Conservation (phyloP, 306 rosid species). For the Castanea crenata region DNA sequence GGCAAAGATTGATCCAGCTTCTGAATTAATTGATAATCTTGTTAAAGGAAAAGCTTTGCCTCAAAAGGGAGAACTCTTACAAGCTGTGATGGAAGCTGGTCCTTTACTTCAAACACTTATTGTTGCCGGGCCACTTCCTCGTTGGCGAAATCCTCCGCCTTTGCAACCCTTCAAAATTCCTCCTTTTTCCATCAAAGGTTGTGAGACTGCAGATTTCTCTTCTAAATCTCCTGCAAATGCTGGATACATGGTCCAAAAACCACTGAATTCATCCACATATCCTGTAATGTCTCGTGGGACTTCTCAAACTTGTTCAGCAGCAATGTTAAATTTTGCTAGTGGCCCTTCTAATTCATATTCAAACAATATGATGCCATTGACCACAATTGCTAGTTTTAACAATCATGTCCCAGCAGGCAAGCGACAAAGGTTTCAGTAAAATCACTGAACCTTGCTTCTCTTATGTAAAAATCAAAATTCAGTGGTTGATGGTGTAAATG, state of each 20-base stretch:
- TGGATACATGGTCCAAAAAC: constrained; percentile 1
- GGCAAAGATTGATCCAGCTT: constrained; percentile 36
- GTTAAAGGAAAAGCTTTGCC: constrained; percentile 51
- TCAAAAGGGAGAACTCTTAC: constrained; percentile 56
- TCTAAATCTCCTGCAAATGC: constrained; percentile 12
- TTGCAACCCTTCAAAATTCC: constrained; percentile 45
- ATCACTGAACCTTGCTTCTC: neutral
- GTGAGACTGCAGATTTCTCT: constrained; percentile 15
- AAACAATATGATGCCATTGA: constrained; percentile 22
- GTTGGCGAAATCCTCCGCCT: constrained; percentile 79
- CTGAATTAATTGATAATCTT: constrained; percentile 35
- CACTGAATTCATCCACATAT: constrained; percentile 17
- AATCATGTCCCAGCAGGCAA: constrained; percentile 30
- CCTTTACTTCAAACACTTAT: constrained; percentile 61
- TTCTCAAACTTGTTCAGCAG: constrained; percentile 57
- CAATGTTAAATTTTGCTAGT: constrained; percentile 45
- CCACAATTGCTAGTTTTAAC: constrained; percentile 27
- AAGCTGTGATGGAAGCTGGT: constrained; percentile 66
- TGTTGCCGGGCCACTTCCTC: constrained; percentile 68
- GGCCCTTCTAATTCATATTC: constrained; percentile 28
- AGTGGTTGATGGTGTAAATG: constrained; percentile 45
- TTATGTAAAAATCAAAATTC: constrained; percentile 23
- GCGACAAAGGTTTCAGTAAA: constrained; percentile 50
- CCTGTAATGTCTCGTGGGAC: constrained; percentile 20
- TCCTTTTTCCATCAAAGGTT: constrained; percentile 34